Base-by-base conservation (phyloP, 352 stramenopile species). In the Thalassiosira mediterranea region DNA sequence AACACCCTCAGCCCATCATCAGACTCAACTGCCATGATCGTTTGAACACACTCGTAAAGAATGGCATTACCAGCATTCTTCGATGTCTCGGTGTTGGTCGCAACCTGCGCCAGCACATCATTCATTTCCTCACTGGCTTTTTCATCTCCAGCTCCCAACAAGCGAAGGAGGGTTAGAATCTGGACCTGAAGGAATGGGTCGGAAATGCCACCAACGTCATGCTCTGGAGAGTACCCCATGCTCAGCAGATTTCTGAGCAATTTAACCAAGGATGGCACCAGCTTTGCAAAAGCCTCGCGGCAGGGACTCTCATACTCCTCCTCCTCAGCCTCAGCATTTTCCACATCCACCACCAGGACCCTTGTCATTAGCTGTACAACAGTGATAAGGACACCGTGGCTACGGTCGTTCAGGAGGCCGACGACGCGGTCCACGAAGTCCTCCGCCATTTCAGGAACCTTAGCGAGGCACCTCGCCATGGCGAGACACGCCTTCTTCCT, bases 1-100 rank as follows among this genome's bases (percentile, higher is more conserved):
- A 99, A 87, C 21, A 98, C 95, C 34, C 96, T 92, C 2, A 99
- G 91, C 8, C 96, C 95, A 63, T 95, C 97, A 82, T 99, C 97
- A 79, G 93, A 97, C 81, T 99, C 95, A 51, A 99, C 97, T 13
- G 91, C 90, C 96, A 99, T 98, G 80, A 99, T 99, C 2, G 96
- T 99, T 66, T 98, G 95, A 23, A 99, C 97, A 74, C 96, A 99
- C 87, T 99, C 97, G 86, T 99, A 99, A 64, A 99, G 86, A 74
- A 94, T 93, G n/a, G 89, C 96, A 85, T 99, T 99, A 31, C 97
- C 97, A n/a, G 97, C 95, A 79, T 98, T 99, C 82, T 99, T 99
- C 38, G 95, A 95, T 5, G 96, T 98, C 81, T 99, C 97, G 8
- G 97, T 99, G 88, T 99, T 99, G n/a, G 97, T 99, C n/a, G 97